phyloP scores from a whole-genome alignment of 768 basidiomycete genomes.

The Mycena galopus region DNA sequence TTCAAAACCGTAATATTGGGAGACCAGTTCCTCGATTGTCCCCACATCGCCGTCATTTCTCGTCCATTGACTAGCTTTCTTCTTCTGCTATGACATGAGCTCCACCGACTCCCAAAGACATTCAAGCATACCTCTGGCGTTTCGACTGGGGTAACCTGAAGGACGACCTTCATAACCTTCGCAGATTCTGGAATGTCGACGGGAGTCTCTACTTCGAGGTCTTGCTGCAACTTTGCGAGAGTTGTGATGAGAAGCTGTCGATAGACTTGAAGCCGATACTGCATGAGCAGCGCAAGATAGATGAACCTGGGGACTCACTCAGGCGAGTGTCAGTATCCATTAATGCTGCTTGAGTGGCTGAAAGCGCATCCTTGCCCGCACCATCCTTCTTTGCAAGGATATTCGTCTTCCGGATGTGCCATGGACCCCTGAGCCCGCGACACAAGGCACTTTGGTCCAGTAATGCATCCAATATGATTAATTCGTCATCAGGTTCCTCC shows the following conservation, averaged over 20 bases:
- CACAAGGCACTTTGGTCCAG: slow-evolving; percentile 12
- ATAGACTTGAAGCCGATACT: neutral
- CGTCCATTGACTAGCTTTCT: neutral
- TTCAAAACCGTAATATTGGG: slow-evolving; percentile 6
- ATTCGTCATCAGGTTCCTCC: neutral
- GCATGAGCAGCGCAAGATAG: neutral
- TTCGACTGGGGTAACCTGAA: neutral
- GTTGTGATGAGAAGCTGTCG: slow-evolving; percentile 4
- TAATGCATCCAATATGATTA: neutral
- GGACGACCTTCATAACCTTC: neutral
- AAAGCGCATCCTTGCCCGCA: neutral
- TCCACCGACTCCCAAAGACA: neutral
- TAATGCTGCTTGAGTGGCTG: neutral
- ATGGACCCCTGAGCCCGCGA: slow-evolving; percentile 11
- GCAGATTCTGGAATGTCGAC: neutral
- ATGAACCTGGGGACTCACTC: neutral
- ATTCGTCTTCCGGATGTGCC: slow-evolving; percentile 7
- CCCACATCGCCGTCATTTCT: neutral
- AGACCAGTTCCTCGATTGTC: slow-evolving; percentile 11
- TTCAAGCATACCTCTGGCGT: neutral
- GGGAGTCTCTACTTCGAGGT: neutral
- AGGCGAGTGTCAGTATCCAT: neutral
- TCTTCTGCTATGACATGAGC: slow-evolving; percentile 7
- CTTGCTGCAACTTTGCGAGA: slow-evolving; percentile 16
- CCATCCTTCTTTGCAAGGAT: neutral